Evolutionary conservation across 306 rosid genomes (phyloP), one percentile per base, ranked within the genome.

Genomic region (Trifolium dubium): DNA sequence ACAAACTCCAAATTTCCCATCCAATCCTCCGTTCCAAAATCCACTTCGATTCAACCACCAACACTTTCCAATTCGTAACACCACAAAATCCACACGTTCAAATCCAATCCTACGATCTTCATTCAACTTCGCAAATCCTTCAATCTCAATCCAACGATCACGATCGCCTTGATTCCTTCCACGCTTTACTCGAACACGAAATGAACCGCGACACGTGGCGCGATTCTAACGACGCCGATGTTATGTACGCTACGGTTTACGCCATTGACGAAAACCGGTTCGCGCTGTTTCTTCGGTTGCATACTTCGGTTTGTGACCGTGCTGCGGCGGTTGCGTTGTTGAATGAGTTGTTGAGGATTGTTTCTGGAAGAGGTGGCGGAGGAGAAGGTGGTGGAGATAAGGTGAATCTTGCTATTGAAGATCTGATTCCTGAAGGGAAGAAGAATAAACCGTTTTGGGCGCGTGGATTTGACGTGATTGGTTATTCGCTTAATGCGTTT

Each of bases 401-500:
- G 85, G 77, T 83, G 55, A 40, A 60, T 50, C 56, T 64, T 67
- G 84, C 83, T 41, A 86, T 94, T 15, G 97, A 94, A 85, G 91
- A 94, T 67, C 59, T 91, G 18, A 77, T 94, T 10, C 98, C 98
- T 0, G 81, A 74, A 5, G 92, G 86, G 5, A 89, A 86, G 69
- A 81, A 64, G 40, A 80, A 75, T 19, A 94, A 91, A 70, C 82
- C 95, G 31, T 88, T 94, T 51, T 94, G 97, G 98, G 85, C 90
- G 83, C 97, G 98, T 86, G 98, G 98, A 0, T 32, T 88, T 29
- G 98, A 94, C 90, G 17, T 94, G 89, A 87, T 94, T 58, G 97
- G 96, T 1, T 94, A 94, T 83, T 89, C 98, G 1, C 72, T 91
- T 77, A 94, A 94, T 60, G 82, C 96, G 47, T 53, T 94, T 0